Evolutionary conservation across 116 monocot genomes (phyloP).

Genomic region (Cymodocea nodosa): DNA sequence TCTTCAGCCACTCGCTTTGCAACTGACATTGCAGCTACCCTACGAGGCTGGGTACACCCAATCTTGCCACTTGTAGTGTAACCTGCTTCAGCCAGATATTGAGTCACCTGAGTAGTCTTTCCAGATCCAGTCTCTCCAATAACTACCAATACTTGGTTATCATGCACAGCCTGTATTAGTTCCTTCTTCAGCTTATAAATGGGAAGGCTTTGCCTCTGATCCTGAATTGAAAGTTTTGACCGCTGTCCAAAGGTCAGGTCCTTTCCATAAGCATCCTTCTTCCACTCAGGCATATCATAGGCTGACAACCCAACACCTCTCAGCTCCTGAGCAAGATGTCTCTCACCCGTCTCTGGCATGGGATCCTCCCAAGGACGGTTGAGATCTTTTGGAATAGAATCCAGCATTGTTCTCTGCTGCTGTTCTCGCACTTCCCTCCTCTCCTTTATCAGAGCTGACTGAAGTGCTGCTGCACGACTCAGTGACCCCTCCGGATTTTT

Average conservation of each 20-base stretch:
- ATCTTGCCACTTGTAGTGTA: slow-evolving; percentile 93
- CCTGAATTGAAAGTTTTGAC: slow-evolving; percentile 90
- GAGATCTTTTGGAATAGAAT: slow-evolving; percentile 96
- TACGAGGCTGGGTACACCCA: slow-evolving; percentile 90
- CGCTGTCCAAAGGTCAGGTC: slow-evolving; percentile 88
- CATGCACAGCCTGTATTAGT: slow-evolving; percentile 86
- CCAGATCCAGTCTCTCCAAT: slow-evolving; percentile 98
- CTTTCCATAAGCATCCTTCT: slow-evolving; percentile 95
- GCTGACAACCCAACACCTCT: slow-evolving; percentile 94
- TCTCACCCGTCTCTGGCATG: slow-evolving; percentile 92
- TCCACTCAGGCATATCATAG: slow-evolving; percentile 99
- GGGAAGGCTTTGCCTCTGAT: slow-evolving; percentile 90
- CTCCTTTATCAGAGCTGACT: slow-evolving; percentile 92
- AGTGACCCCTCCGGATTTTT: slow-evolving; percentile 96
- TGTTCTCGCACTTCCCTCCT: slow-evolving; percentile 92
- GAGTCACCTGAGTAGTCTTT: slow-evolving; percentile 96
- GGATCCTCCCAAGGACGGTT: slow-evolving; percentile 98
- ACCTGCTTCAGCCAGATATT: slow-evolving; percentile 93
- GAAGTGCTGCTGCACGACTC: slow-evolving; percentile 87
- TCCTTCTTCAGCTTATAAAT: slow-evolving; percentile 96
- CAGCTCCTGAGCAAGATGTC: slow-evolving; percentile 91
- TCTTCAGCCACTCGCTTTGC: slow-evolving; percentile 98
- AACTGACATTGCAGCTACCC: slow-evolving; percentile 95
- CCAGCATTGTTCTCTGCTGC: slow-evolving; percentile 90
- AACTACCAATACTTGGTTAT: slow-evolving; percentile 87